These are phyloP conservation scores for Shiraia sp. DNA, from an alignment of 2,329 filamentous ascomycete genomes.

Conservation along the genomic window DNA sequence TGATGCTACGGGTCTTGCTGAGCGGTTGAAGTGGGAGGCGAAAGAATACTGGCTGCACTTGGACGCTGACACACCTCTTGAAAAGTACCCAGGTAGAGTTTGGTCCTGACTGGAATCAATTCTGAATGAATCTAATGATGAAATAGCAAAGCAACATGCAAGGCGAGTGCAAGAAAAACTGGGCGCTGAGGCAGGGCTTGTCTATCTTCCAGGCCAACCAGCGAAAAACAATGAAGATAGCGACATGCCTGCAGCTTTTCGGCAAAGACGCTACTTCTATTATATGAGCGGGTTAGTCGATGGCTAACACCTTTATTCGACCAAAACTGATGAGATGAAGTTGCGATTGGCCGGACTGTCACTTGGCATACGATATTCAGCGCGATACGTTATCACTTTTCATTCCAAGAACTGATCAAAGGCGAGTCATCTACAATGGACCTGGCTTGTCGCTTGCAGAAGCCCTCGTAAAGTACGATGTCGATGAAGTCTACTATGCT, in stretches of 20 bases:
- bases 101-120: neutral
- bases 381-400: slow-evolving; percentile 70
- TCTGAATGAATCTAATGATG: slow-evolving; percentile 4
- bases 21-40: slow-evolving; percentile 29
- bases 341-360: slow-evolving; percentile 57
- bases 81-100: slow-evolving; percentile 47
- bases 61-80: slow-evolving; percentile 34
- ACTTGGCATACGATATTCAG: slow-evolving; percentile 61
- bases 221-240: slow-evolving; percentile 60
- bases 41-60: slow-evolving; percentile 44
- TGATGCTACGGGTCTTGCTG: slow-evolving; percentile 32
- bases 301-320: too few relatives aligned
- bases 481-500: slow-evolving; percentile 69
- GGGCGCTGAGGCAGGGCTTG: slow-evolving; percentile 49
- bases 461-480: slow-evolving; percentile 64
- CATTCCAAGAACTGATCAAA: slow-evolving; percentile 70
- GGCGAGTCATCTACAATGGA: slow-evolving; percentile 66
- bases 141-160: slow-evolving; percentile 47
- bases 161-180: slow-evolving; percentile 42
- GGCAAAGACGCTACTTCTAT: slow-evolving; percentile 65
- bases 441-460: slow-evolving; percentile 63
- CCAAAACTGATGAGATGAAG: slow-evolving; percentile 28
- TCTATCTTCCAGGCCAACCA: slow-evolving; percentile 60
- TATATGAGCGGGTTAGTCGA: slow-evolving; percentile 60
- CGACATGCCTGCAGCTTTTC: slow-evolving; percentile 60